Evolutionary conservation across 257 asterid genomes (phyloP).

Genomic region (Ilex asprella): DNA sequence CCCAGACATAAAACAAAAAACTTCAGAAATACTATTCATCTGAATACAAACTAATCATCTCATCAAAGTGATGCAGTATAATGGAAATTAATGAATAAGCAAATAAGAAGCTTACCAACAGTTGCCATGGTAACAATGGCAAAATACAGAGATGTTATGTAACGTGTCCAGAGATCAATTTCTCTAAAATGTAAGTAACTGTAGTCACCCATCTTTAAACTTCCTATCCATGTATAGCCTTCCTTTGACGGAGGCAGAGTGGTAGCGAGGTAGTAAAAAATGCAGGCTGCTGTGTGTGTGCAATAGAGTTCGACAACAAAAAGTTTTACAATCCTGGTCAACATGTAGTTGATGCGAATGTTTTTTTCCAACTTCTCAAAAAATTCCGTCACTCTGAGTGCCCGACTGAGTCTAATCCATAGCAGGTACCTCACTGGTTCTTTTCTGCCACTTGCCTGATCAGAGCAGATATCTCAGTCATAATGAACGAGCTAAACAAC

Average conservation of each 20-base stretch:
- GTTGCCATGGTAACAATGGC: constrained; percentile 78
- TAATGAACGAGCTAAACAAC: too few relatives aligned
- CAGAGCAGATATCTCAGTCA: background rate
- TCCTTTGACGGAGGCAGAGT: constrained; percentile 65
- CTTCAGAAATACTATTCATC: too few relatives aligned
- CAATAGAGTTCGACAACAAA: constrained; percentile 65
- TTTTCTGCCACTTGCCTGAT: constrained; percentile 45
- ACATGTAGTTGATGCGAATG: constrained; percentile 58
- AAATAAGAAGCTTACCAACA: constrained; percentile 42
- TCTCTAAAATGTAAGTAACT: constrained; percentile 49
- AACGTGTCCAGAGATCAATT: constrained; percentile 73
- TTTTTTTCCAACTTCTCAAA: constrained; percentile 63
- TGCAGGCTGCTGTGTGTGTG: constrained; percentile 79
- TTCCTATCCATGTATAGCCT: constrained; percentile 77
- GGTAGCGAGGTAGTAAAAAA: constrained; percentile 69
- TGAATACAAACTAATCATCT: background rate
- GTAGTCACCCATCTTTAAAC: constrained; percentile 55
- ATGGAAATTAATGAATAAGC: background rate
- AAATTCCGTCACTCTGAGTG: constrained; percentile 44
- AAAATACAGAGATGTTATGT: constrained; percentile 56
- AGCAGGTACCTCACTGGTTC: constrained; percentile 55
- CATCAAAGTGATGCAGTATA: background rate
- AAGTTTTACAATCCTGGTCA: constrained; percentile 57
- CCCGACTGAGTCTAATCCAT: constrained; percentile 74
- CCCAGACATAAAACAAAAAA: too few relatives aligned